Evolutionary conservation across 1,139 yeast genomes (phyloP).

Genomic region (Candida frijolesensis): DNA sequence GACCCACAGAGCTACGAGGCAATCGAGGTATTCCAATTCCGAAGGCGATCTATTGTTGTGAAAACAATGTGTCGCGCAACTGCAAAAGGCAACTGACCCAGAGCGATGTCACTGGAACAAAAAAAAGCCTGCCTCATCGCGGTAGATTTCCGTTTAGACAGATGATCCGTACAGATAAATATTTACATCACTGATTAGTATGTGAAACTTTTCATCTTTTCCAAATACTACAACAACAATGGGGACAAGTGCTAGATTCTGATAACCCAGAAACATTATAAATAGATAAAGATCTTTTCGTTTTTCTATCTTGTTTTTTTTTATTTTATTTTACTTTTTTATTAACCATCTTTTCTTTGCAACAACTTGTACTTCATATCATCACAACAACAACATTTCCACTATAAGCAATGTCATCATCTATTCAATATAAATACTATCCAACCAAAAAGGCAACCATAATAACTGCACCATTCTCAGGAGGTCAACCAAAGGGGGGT

Average conservation of each 20-base stretch:
- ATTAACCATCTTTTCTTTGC: not conserved
- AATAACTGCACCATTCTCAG: conserved; percentile 86
- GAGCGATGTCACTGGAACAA: not conserved
- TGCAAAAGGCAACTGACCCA: not conserved
- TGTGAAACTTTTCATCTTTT: not conserved
- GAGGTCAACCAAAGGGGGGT: conserved; percentile 96
- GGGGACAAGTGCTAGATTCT: not conserved
- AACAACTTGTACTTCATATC: not conserved
- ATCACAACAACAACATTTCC: not conserved
- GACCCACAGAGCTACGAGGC: not conserved
- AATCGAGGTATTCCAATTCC: not conserved
- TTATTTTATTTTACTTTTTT: not conserved
- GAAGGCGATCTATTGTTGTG: not conserved
- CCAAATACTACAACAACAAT: not conserved
- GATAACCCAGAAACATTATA: not conserved
- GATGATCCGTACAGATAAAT: not conserved
- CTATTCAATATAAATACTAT: conserved; percentile 49
- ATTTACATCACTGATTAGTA: not conserved
- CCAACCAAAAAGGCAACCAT: conserved; percentile 59
- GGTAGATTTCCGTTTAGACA: not conserved
- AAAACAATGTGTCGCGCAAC: not conserved
- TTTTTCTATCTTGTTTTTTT: not conserved
- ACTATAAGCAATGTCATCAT: conserved; percentile 1
- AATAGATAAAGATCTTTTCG: not conserved
- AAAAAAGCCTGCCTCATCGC: not conserved